Evolutionary conservation across 208 protist genomes (phyloP), one percentile per base, ranked within the genome.

Genomic region (Trichomonas tenax): DNA sequence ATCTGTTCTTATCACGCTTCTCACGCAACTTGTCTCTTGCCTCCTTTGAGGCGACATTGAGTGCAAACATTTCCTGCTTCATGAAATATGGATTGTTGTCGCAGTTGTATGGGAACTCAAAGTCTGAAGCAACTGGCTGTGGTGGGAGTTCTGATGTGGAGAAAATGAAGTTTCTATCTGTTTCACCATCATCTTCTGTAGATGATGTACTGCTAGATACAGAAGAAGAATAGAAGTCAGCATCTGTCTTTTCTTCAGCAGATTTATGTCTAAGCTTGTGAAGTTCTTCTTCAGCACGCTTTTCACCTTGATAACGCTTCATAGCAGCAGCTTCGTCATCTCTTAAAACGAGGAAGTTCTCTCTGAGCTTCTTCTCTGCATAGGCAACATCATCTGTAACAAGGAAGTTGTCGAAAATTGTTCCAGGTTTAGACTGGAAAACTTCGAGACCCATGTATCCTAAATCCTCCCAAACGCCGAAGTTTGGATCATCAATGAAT

Each of bases 321-420:
- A 48, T 48, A 26, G 44, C 45, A 26, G 86, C 41, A 6, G 34
- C 41, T 15, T 93, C 86, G 26, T 51, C 40, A 51, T 48, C 36
- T 51, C 45, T 48, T 15, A 48, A 38, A 17, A 34, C 14, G 3
- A 93, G 31, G 44, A 93, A 93, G 44, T 93, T 93, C 26, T 51
- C 44, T 38, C 44, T 34, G 6, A 93, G 40, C n/a, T 93, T 48
- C n/a, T 93, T 51, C 45, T 93, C 86, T 0, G 86, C 86, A 38
- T 93, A 93, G n/a, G 11, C 2, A 51, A 93, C 0, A 51, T 97
- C 96, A 96, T 97, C 97, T 31, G 90, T 96, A 48, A 97, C 82
- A 15, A 97, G 63, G 36, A 97, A 86, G 96, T 97, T 97, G 96
- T 97, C 97, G 63, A 97, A 97, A 51, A 97, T 97, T 3, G 96